Evolutionary conservation across 2,329 filamentous ascomycete genomes (phyloP).

Genomic region (Trichophyton mentagrophytes): DNA sequence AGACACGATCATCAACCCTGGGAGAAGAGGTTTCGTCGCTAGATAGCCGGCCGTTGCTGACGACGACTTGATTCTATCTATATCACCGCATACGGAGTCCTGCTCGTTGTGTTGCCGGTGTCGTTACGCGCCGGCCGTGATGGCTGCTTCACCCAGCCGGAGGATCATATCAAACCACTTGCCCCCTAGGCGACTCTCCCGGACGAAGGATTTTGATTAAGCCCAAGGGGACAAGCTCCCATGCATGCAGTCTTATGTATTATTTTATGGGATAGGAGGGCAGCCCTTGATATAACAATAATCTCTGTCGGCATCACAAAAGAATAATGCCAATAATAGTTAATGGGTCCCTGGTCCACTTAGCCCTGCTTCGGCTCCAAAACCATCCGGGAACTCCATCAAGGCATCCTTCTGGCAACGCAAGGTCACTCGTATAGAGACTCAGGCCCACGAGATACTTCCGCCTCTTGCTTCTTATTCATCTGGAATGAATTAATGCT

Average conservation of each 20-base stretch:
- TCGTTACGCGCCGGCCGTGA: background rate
- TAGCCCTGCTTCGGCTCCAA: background rate
- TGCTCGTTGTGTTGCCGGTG: background rate
- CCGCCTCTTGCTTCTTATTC: background rate
- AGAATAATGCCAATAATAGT: no score
- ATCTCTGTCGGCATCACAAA: background rate
- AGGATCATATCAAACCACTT: background rate
- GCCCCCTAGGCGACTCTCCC: background rate
- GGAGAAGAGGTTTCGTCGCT: background rate
- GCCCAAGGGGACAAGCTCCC: background rate
- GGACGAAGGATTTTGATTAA: background rate
- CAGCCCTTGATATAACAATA: background rate
- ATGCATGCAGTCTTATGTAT: background rate
- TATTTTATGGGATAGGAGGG: background rate
- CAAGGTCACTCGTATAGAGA: background rate
- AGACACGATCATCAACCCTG: background rate
- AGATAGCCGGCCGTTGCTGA: background rate
- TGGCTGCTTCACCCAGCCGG: background rate
- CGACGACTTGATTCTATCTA: background rate
- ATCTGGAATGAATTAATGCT: no score
- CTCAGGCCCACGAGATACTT: background rate
- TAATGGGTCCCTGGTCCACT: background rate
- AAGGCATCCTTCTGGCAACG: background rate
- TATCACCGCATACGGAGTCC: background rate
- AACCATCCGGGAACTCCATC: background rate